Evolutionary conservation across 208 protist genomes (phyloP).

Genomic region (Trypanosoma lewisi): DNA sequence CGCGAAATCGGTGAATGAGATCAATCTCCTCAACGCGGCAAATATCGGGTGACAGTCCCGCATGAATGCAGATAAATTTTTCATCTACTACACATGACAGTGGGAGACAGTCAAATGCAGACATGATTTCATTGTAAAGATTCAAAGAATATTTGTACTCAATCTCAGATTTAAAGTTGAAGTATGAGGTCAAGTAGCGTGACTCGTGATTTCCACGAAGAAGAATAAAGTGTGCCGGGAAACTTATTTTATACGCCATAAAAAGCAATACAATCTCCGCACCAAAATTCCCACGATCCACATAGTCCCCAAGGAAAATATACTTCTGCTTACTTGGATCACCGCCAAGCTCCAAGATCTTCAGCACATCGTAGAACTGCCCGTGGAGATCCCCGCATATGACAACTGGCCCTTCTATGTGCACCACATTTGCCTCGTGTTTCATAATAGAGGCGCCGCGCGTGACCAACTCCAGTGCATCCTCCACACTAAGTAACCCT

Average conservation of each 20-base stretch:
- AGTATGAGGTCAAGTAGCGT: slow-evolving; percentile 96
- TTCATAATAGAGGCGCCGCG: slow-evolving; percentile 71
- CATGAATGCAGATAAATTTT: slow-evolving; percentile 94
- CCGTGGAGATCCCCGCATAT: slow-evolving; percentile 96
- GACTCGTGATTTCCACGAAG: slow-evolving; percentile 98
- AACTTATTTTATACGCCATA: slow-evolving; percentile 94
- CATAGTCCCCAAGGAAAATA: slow-evolving; percentile 97
- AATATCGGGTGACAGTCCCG: slow-evolving; percentile 84
- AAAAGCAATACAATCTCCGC: slow-evolving; percentile 91
- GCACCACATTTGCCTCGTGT: slow-evolving; percentile 86
- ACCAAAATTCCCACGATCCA: slow-evolving; percentile 92
- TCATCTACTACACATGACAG: slow-evolving; percentile 86
- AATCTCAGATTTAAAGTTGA: slow-evolving; percentile 96
- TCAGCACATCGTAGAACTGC: slow-evolving; percentile 97
- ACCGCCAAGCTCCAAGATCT: slow-evolving; percentile 93
- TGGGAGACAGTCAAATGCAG: slow-evolving; percentile 92
- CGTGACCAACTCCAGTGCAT: slow-evolving; percentile 74
- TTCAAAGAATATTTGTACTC: slow-evolving; percentile 88
- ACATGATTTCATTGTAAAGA: slow-evolving; percentile 91
- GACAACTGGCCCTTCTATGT: slow-evolving; percentile 69
- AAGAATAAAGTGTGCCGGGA: slow-evolving; percentile 90
- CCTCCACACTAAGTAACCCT: slow-evolving; percentile 66
- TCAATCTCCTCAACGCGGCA: slow-evolving; percentile 78
- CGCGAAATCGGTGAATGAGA: slow-evolving; percentile 92
- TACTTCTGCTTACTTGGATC: slow-evolving; percentile 33